phyloP scores from a whole-genome alignment of 345 rosid species.

The Corchorus capsularis region DNA sequence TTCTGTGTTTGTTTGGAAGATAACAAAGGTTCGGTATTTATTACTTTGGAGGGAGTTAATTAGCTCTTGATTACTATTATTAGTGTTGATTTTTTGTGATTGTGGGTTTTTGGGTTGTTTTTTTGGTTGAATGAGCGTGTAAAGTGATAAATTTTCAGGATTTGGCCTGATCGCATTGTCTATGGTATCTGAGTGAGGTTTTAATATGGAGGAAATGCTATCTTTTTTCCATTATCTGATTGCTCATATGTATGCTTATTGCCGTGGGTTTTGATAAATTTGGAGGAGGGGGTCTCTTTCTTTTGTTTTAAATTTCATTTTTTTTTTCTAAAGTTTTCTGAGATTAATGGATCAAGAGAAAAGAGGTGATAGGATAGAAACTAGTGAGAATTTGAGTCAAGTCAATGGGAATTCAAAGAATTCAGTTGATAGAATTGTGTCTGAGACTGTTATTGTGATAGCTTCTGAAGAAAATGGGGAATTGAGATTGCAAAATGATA shows the following conservation, averaged over 20 bases:
- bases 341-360: slow-evolving; percentile 41
- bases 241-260: not conserved
- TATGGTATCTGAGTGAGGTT: not conserved
- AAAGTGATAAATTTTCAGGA: slow-evolving; percentile 16
- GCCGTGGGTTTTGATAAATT: slow-evolving; percentile 13
- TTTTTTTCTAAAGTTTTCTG: not conserved
- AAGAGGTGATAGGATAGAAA: slow-evolving; percentile 11
- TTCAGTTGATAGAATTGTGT: not conserved
- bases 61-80: slow-evolving; percentile 16
- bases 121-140: not conserved
- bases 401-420: slow-evolving; percentile 20
- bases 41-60: slow-evolving; percentile 2
- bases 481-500: slow-evolving; percentile 22
- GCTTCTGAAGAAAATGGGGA: slow-evolving; percentile 25
- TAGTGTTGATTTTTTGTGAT: not conserved
- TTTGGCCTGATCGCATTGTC: slow-evolving; percentile 3
- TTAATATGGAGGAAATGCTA: slow-evolving; percentile 10
- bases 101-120: not conserved
- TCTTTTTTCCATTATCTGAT: not conserved
- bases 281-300: slow-evolving; percentile 10
- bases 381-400: slow-evolving; percentile 24
- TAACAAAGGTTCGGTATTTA: slow-evolving; percentile 19
- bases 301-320: not conserved
- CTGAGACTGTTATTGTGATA: slow-evolving; percentile 17
- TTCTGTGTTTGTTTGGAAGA: slow-evolving; percentile 22